Conservation (phyloP, 148 eudicot genomes). For the Polygonum maritimum region DNA sequence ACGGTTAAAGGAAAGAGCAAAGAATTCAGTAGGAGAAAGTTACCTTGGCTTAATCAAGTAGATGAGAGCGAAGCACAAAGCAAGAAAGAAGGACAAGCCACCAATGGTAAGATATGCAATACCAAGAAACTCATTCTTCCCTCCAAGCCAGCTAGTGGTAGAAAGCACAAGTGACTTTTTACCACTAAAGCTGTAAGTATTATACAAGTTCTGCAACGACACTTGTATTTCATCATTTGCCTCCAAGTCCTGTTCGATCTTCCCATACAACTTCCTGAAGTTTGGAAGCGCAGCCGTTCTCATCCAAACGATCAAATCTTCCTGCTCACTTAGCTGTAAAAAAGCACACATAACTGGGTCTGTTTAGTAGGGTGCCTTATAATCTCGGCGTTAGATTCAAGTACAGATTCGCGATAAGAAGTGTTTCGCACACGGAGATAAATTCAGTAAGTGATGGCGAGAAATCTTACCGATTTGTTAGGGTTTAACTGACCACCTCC, state of each 20-base stretch:
- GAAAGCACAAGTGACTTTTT: slow-evolving; percentile 93
- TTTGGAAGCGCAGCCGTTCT: slow-evolving; percentile 97
- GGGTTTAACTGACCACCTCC: slow-evolving; percentile 61
- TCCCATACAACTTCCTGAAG: slow-evolving; percentile 89
- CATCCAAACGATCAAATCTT: slow-evolving; percentile 98
- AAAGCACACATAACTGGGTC: background rate
- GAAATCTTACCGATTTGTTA: slow-evolving; percentile 51
- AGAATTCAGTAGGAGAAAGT: background rate
- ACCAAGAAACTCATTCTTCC: slow-evolving; percentile 88
- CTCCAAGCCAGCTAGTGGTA: slow-evolving; percentile 94
- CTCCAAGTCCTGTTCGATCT: slow-evolving; percentile 62
- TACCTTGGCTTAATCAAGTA: slow-evolving; percentile 93
- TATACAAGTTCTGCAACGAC: slow-evolving; percentile 54
- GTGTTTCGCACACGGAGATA: background rate
- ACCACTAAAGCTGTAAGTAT: slow-evolving; percentile 89
- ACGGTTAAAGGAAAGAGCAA: no score
- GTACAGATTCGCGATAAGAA: no score
- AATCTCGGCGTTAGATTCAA: no score
- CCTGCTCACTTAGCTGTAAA: slow-evolving; percentile 75
- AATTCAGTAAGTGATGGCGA: background rate
- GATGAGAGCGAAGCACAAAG: slow-evolving; percentile 59
- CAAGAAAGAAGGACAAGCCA: slow-evolving; percentile 72
- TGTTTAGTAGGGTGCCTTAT: no score
- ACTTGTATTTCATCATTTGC: slow-evolving; percentile 42
- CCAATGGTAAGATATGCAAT: slow-evolving; percentile 90